Conservation (phyloP, 352 stramenopile species). For the Phytophthora cactorum region DNA sequence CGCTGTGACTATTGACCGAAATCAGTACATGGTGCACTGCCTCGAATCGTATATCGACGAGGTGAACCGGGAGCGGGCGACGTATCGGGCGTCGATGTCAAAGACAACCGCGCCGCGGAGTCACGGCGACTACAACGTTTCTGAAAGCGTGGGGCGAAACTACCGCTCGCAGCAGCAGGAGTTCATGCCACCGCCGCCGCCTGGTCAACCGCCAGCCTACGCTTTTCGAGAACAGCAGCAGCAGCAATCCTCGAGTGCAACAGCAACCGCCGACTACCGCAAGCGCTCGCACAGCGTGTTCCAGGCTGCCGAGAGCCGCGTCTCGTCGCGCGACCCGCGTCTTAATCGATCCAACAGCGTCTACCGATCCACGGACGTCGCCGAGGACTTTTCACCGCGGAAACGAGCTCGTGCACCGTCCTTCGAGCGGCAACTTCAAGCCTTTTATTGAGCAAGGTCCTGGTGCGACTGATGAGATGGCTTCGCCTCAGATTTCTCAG, state of each 20-base stretch:
- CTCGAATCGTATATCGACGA: conserved; percentile 49
- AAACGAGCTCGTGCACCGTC: conserved; percentile 35
- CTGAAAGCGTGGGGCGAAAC: conserved; percentile 13
- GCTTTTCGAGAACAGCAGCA: conserved; percentile 25
- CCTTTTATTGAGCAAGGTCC: conserved; percentile 20
- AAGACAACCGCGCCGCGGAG: conserved; percentile 11
- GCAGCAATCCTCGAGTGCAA: conserved; percentile 1
- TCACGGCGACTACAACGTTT: conserved; percentile 17
- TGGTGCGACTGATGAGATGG: conserved; percentile 27
- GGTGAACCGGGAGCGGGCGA: conserved; percentile 26
- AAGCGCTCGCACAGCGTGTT: conserved; percentile 43
- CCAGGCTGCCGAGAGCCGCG: conserved; percentile 16
- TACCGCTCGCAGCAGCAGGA: conserved; percentile 17
- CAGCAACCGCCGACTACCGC: conserved; percentile 12
- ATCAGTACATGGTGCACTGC: conserved; percentile 42
- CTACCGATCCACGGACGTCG: conserved; percentile 25
- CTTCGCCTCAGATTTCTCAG: conserved; percentile 31
- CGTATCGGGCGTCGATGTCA: conserved; percentile 11
- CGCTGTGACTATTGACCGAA: conserved; percentile 39
- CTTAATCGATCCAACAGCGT: conserved; percentile 43
- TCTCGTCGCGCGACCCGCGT: conserved; percentile 23
- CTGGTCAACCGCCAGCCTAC: conserved; percentile 14
- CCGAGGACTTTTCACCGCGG: conserved; percentile 28
- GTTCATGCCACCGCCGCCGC: conserved; percentile 3
- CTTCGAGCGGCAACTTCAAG: conserved; percentile 25